These are phyloP conservation scores for Pulveroboletus ravenelii DNA, from an alignment of 768 basidiomycete species.

Conservation along the genomic window DNA sequence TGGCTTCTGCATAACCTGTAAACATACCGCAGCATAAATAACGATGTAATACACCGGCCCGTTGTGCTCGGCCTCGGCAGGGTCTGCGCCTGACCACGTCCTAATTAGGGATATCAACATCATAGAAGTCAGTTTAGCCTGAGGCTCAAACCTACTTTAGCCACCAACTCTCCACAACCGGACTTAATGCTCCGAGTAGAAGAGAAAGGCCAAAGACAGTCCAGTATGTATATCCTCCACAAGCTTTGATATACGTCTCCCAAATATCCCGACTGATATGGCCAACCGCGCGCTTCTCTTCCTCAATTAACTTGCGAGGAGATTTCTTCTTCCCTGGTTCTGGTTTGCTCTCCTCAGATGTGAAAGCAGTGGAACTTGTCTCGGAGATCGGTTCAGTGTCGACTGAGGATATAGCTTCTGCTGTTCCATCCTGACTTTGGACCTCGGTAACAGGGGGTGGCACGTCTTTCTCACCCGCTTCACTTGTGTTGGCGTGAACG, in stretches of 20 bases:
- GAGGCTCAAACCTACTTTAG: conserved; percentile 37
- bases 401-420: conserved; percentile 19
- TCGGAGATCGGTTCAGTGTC: conserved; percentile 33
- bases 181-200: conserved; percentile 53
- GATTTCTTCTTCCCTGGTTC: conserved; percentile 48
- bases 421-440: conserved; percentile 3
- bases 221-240: conserved; percentile 55
- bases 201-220: conserved; percentile 47
- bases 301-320: conserved; percentile 81
- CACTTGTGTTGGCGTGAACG: conserved; percentile 50
- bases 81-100: conserved; percentile 54
- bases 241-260: conserved; percentile 50
- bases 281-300: conserved; percentile 74
- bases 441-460: conserved; percentile 10
- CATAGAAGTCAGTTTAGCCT: conserved; percentile 1
- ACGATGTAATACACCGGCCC: conserved; percentile 44
- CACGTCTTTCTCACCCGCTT: conserved; percentile 41
- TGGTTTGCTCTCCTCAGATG: conserved; percentile 33
- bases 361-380: conserved; percentile 41
- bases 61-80: conserved; percentile 35
- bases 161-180: conserved; percentile 73
- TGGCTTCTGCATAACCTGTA: not conserved
- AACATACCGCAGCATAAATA: conserved; percentile 62
- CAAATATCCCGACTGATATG: conserved; percentile 65
- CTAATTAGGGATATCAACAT: conserved; percentile 29